A percentile compares a stretch with the other conserved stretches of the same genome.
Evolutionary conservation across 768 basidiomycete species (phyloP).

Genomic region (Mycena crocata): DNA sequence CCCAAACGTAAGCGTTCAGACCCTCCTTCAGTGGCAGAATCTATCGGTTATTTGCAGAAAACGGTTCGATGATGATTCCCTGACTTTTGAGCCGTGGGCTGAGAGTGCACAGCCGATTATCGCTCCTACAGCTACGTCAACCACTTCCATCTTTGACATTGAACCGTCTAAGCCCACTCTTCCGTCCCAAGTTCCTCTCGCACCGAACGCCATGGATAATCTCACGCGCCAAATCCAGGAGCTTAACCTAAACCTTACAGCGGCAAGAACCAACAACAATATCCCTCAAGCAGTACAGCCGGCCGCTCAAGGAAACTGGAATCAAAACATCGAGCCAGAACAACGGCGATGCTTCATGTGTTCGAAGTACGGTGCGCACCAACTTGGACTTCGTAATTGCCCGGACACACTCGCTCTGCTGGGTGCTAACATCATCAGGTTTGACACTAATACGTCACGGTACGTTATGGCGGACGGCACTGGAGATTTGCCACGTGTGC

Average conservation of each 20-base stretch:
- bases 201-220: background rate
- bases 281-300: background rate
- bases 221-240: background rate
- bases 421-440: background rate
- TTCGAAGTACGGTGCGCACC: background rate
- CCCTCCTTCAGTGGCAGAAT: slow-evolving; percentile 9
- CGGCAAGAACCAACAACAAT: background rate
- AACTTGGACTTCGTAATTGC: background rate
- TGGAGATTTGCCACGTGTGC: background rate
- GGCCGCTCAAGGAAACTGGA: background rate
- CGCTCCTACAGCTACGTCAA: no score
- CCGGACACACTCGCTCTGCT: background rate
- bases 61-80: no score
- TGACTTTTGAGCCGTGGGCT: no score
- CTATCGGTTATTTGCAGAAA: no score
- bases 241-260: background rate
- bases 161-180: background rate
- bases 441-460: background rate
- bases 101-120: no score
- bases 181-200: background rate
- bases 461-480: background rate
- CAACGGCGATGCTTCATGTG: slow-evolving; percentile 14
- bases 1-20: slow-evolving; percentile 11
- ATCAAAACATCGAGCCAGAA: background rate
- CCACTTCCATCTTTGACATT: no score